phyloP scores from a whole-genome alignment of 2,329 filamentous ascomycete genomes.

The Fonsecaea multimorphosa region DNA sequence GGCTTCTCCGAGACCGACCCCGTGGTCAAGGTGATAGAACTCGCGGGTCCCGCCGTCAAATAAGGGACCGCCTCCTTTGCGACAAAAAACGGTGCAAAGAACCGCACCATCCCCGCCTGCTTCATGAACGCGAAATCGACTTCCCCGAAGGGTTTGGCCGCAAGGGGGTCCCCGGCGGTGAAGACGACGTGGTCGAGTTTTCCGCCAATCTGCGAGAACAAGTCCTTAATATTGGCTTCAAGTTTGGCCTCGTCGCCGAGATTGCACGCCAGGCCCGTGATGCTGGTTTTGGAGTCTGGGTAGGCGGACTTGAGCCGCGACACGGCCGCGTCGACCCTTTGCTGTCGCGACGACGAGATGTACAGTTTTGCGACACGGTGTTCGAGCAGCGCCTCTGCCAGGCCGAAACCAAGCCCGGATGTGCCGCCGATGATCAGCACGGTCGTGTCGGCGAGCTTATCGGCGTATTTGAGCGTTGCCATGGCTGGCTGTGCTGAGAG shows the following conservation, averaged over 20 bases:
- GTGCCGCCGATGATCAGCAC: conserved; percentile 61
- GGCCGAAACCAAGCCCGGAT: conserved; percentile 59
- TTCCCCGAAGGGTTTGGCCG: conserved; percentile 40
- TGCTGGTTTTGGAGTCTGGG: conserved; percentile 42
- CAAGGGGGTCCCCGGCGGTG: conserved; percentile 55
- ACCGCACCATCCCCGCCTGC: conserved; percentile 45
- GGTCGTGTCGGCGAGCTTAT: conserved; percentile 54
- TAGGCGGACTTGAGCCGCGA: conserved; percentile 51
- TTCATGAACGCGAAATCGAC: conserved; percentile 41
- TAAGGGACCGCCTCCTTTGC: conserved; percentile 45
- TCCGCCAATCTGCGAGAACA: conserved; percentile 43
- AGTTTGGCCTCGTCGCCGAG: conserved; percentile 52
- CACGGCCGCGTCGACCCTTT: conserved; percentile 50
- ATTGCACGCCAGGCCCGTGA: conserved; percentile 54
- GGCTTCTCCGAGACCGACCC: conserved; percentile 49
- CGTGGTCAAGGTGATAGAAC: conserved; percentile 51
- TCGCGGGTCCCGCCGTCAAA: conserved; percentile 41
- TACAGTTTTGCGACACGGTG: conserved; percentile 53
- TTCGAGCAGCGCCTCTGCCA: conserved; percentile 60
- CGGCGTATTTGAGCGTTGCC: conserved; percentile 38
- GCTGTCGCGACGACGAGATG: conserved; percentile 51
- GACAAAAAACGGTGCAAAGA: conserved; percentile 47
- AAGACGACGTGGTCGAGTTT: conserved; percentile 59
- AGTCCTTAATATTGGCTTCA: conserved; percentile 51
- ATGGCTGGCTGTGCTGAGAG: background rate